Evolutionary conservation across 805 yeast genomes (phyloP).

Genomic region (Suhomyces prunicola): DNA sequence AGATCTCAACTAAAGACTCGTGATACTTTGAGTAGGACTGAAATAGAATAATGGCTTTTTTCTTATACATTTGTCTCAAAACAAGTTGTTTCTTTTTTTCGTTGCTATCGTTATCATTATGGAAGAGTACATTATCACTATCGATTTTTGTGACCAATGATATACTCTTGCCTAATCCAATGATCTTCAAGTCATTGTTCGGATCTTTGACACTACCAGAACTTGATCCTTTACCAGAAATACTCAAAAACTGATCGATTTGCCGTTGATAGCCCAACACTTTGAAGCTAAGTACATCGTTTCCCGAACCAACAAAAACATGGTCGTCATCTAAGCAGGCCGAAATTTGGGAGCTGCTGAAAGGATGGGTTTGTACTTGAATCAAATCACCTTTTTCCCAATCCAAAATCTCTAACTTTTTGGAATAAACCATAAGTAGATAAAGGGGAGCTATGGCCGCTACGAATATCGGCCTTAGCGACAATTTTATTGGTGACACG

Average conservation of each 20-base stretch:
- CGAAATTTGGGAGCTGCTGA: constrained; percentile 23
- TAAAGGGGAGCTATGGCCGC: constrained; percentile 32
- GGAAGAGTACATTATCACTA: constrained; percentile 23
- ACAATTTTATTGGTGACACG: constrained; percentile 22
- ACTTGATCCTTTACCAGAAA: constrained; percentile 17
- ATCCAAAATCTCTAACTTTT: constrained; percentile 35
- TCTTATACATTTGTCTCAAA: constrained; percentile 34
- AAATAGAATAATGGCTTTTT: constrained; percentile 31
- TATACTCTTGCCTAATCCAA: constrained; percentile 35
- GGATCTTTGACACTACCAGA: constrained; percentile 21
- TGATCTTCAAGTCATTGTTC: constrained; percentile 24
- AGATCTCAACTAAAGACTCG: constrained; percentile 37
- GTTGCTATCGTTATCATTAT: constrained; percentile 11
- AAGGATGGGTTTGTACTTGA: constrained; percentile 32
- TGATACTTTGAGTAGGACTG: constrained; percentile 33
- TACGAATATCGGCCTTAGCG: constrained; percentile 23
- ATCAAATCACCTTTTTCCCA: constrained; percentile 31
- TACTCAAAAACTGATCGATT: constrained; percentile 33
- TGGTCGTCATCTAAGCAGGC: constrained; percentile 11
- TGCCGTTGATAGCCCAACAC: constrained; percentile 29
- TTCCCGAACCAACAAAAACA: constrained; percentile 25
- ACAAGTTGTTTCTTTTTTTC: constrained; percentile 29
- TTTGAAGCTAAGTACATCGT: constrained; percentile 30
- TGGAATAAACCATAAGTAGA: constrained; percentile 27
- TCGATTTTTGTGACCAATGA: constrained; percentile 26